A percentile compares a stretch with the other conserved stretches of the same genome.
Evolutionary conservation across 768 basidiomycete species (phyloP).

Genomic region (Hydnomerulius pinastri): DNA sequence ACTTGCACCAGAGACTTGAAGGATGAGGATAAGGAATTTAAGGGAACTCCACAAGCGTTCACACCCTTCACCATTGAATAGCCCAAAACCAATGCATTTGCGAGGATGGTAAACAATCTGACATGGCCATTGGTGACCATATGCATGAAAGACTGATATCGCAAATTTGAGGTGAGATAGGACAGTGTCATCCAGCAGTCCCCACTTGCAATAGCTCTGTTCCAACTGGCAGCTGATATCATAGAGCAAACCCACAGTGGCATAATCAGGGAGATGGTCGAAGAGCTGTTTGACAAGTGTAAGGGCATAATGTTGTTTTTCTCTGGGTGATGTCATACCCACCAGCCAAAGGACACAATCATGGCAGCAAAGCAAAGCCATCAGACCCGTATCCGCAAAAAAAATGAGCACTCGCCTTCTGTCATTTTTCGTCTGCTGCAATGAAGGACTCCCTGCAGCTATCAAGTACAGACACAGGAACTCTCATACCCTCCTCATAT

Average conservation of each 20-base stretch:
- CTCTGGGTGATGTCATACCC: constrained; percentile 30
- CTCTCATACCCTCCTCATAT: constrained; percentile 19
- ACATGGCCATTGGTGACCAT: constrained; percentile 35
- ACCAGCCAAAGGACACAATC: neutral
- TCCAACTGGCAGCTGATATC: constrained; percentile 38
- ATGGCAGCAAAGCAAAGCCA: constrained; percentile 40
- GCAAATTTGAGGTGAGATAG: constrained; percentile 18
- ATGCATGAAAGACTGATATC: constrained; percentile 37
- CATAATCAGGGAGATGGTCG: constrained; percentile 17
- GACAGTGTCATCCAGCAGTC: neutral
- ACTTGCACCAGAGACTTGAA: constrained; percentile 15
- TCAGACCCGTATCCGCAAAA: constrained; percentile 34
- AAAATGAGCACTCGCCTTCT: constrained; percentile 18
- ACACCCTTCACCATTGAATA: too few species aligned
- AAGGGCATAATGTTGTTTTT: constrained; percentile 18
- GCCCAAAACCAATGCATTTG: constrained; percentile 30
- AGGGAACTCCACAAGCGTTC: constrained; percentile 35
- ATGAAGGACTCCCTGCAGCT: constrained; percentile 33
- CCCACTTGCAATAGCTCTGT: constrained; percentile 7
- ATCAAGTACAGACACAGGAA: constrained; percentile 33
- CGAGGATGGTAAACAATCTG: constrained; percentile 38
- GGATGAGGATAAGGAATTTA: constrained; percentile 34
- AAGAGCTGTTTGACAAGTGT: neutral
- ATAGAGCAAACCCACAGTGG: constrained; percentile 33
- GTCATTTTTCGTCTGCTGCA: constrained; percentile 12